phyloP scores from a whole-genome alignment of 1,284 basidiomycete genomes.

The Ustilago bromivora region DNA sequence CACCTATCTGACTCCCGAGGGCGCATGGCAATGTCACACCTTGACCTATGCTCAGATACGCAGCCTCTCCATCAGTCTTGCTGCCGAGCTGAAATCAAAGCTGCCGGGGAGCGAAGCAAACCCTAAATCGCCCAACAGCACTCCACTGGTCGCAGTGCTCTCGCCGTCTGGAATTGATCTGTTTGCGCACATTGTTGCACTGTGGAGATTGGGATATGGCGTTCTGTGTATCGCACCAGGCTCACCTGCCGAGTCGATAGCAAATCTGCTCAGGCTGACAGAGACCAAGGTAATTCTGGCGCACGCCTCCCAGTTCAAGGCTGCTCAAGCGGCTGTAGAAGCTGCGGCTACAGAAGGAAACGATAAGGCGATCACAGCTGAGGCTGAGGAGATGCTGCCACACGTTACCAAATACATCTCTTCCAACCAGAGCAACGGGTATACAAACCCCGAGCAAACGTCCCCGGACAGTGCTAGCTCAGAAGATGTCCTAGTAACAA shows the following conservation, averaged over 20 bases:
- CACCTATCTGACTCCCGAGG: conserved; percentile 34
- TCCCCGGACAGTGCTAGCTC: conserved; percentile 18
- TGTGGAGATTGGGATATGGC: conserved; percentile 70
- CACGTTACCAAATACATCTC: neutral
- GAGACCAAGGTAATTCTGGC: conserved; percentile 73
- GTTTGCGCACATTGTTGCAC: conserved; percentile 69
- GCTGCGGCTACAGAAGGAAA: neutral
- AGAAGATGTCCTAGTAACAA: conserved; percentile 73
- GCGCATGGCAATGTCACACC: conserved; percentile 59
- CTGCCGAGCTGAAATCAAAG: conserved; percentile 10
- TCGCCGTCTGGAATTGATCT: conserved; percentile 71
- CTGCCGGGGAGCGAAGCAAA: conserved; percentile 15
- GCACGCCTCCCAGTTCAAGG: conserved; percentile 70
- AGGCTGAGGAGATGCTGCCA: conserved; percentile 22
- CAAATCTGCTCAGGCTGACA: conserved; percentile 74
- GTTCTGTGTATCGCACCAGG: conserved; percentile 70
- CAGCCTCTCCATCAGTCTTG: conserved; percentile 10
- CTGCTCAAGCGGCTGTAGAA: conserved; percentile 52
- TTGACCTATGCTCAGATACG: conserved; percentile 51
- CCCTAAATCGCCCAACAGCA: conserved; percentile 14
- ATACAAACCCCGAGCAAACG: too few relatives aligned
- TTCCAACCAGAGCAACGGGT: neutral
- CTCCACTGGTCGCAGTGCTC: conserved; percentile 67
- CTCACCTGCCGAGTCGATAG: conserved; percentile 74
- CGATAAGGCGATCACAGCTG: neutral